Percentiles rank a stretch among this genome's conserved stretches.
These are phyloP conservation scores for Fonsecaea erecta DNA, from an alignment of 2,329 filamentous ascomycete species.

Conservation along the genomic window DNA sequence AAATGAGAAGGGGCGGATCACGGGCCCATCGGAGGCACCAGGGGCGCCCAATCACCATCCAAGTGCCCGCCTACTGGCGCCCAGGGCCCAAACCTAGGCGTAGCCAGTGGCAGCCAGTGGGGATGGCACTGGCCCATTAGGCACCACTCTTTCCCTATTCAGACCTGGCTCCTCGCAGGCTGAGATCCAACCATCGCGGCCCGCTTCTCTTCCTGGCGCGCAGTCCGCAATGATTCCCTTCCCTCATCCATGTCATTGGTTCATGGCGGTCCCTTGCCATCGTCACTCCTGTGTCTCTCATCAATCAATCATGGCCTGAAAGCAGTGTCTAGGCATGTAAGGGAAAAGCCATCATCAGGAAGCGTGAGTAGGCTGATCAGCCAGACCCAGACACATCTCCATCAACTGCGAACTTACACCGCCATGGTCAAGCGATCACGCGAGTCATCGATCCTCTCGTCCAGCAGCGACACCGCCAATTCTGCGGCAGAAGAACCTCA, in stretches of 20 bases:
- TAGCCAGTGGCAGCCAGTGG: conserved; percentile 6
- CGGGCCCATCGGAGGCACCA: not conserved
- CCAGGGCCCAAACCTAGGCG: conserved; percentile 10
- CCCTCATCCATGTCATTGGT: conserved; percentile 15
- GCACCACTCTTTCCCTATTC: conserved; percentile 13
- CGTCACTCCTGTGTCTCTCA: conserved; percentile 14
- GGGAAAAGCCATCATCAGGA: not conserved
- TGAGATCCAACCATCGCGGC: conserved; percentile 11
- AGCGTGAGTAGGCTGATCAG: conserved; percentile 15
- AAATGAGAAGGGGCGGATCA: conserved; percentile 4
- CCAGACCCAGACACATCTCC: not conserved
- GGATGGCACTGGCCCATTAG: not conserved
- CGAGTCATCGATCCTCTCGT: conserved; percentile 54
- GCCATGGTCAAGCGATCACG: conserved; percentile 66
- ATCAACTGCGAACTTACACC: conserved; percentile 17
- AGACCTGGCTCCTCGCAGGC: conserved; percentile 10
- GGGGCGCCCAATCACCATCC: conserved; percentile 10
- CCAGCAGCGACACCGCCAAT: conserved; percentile 39
- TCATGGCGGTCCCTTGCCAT: not conserved
- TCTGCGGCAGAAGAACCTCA: conserved; percentile 27
- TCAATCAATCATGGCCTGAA: not conserved
- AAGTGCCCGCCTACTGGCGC: not conserved
- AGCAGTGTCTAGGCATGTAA: not conserved
- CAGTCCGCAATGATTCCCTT: conserved; percentile 5
- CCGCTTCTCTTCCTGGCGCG: not conserved